These are phyloP conservation scores for Saccharum hybrid DNA, from an alignment of 202 grass and related monocot genomes.

Conservation along the genomic window DNA sequence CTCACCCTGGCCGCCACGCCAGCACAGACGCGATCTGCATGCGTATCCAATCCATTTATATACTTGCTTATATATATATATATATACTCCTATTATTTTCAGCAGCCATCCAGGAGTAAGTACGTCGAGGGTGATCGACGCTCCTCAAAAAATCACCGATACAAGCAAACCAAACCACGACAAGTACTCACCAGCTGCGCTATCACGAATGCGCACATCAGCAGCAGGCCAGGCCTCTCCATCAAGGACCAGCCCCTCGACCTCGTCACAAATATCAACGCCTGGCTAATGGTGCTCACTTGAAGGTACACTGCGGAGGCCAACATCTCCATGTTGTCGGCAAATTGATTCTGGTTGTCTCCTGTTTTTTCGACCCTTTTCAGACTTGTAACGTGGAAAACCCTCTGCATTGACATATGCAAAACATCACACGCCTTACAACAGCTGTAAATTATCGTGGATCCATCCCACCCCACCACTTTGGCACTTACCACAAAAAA, in stretches of 20 bases:
- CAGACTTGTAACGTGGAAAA: conserved; percentile 53
- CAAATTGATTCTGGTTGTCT: background rate
- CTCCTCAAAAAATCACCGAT: background rate
- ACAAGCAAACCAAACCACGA: background rate
- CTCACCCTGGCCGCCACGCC: conserved; percentile 16
- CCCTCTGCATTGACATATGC: conserved; percentile 38
- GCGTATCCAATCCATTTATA: no score
- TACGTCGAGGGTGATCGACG: background rate
- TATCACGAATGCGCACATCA: conserved; percentile 56
- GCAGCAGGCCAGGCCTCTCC: conserved; percentile 64
- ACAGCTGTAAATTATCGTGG: background rate
- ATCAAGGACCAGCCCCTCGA: conserved; percentile 68
- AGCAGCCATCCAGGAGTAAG: no score
- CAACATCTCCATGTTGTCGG: conserved; percentile 45
- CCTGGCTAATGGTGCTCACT: conserved; percentile 81
- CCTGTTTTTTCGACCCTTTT: conserved; percentile 3
- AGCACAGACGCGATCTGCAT: conserved; percentile 55
- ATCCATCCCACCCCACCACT: background rate
- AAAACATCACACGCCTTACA: background rate
- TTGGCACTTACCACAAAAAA: conserved; percentile 57
- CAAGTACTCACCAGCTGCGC: conserved; percentile 58
- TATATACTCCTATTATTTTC: no score
- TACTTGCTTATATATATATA: no score
- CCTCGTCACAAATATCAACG: conserved; percentile 76
- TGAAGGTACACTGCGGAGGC: conserved; percentile 74